A percentile compares a stretch with the other conserved stretches of the same genome.
These are phyloP conservation scores for Colletotrichum shisoi DNA, from an alignment of 2,329 filamentous ascomycete genomes.

Conservation along the genomic window DNA sequence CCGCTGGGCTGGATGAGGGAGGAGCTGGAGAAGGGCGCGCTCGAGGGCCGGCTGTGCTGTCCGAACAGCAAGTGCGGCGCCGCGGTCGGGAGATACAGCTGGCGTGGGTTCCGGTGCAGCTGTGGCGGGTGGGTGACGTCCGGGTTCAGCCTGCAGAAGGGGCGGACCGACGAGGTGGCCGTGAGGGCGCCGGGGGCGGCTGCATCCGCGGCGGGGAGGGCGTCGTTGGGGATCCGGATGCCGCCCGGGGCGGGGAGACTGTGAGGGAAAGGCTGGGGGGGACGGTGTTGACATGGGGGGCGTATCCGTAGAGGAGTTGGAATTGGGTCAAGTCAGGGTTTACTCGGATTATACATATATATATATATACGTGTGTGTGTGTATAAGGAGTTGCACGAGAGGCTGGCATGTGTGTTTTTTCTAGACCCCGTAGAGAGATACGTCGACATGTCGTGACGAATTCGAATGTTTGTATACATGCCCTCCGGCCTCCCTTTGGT, in stretches of 20 bases:
- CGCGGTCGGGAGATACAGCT: slow-evolving; percentile 91
- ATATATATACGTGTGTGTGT: no score
- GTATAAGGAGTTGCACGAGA: background rate
- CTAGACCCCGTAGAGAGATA: background rate
- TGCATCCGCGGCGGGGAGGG: slow-evolving; percentile 38
- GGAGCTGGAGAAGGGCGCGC: slow-evolving; percentile 78
- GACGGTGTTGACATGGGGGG: background rate
- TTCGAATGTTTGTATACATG: no score
- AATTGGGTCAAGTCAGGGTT: background rate
- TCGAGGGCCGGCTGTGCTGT: slow-evolving; percentile 86
- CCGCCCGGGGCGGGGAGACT: slow-evolving; percentile 55
- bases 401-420: background rate
- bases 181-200: slow-evolving; percentile 42
- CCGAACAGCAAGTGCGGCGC: slow-evolving; percentile 79
- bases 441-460: background rate
- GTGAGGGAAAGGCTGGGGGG: slow-evolving; percentile 1
- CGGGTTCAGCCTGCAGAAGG: slow-evolving; percentile 84
- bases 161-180: slow-evolving; percentile 76
- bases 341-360: background rate
- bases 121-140: slow-evolving; percentile 92
- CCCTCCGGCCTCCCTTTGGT: no score
- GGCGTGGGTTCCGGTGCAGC: slow-evolving; percentile 93
- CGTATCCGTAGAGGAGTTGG: background rate
- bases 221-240: slow-evolving; percentile 60
- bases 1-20: slow-evolving; percentile 94